These are phyloP conservation scores for Paecilomyces niveus DNA, from an alignment of 2,329 filamentous ascomycete species.

Conservation along the genomic window DNA sequence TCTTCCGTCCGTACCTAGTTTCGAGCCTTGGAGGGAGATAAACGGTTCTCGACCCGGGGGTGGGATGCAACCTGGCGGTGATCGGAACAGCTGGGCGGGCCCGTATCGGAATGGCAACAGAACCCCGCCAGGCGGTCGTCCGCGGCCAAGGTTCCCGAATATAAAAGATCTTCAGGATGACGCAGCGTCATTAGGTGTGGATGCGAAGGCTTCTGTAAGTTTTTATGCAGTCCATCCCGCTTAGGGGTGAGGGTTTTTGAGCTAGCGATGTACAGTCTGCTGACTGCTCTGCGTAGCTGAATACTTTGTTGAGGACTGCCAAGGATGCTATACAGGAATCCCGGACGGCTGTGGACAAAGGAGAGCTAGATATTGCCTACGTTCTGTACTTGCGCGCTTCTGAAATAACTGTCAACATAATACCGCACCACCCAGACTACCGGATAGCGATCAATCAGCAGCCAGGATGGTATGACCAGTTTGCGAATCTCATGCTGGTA, in stretches of 20 bases:
- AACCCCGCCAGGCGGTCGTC: slow-evolving; percentile 8
- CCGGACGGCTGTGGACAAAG: slow-evolving; percentile 21
- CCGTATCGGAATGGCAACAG: slow-evolving; percentile 17
- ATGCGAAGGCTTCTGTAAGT: slow-evolving; percentile 26
- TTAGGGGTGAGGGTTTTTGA: not conserved
- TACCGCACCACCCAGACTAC: slow-evolving; percentile 71
- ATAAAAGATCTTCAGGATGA: slow-evolving; percentile 36
- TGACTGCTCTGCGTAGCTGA: slow-evolving; percentile 22
- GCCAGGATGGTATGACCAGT: slow-evolving; percentile 42
- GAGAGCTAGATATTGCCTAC: slow-evolving; percentile 63
- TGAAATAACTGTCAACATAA: slow-evolving; percentile 67
- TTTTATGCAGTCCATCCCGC: not conserved
- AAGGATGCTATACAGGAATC: slow-evolving; percentile 29
- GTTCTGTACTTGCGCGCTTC: slow-evolving; percentile 78
- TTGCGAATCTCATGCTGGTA: slow-evolving; percentile 44
- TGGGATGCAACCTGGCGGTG: slow-evolving; percentile 20
- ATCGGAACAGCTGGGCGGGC: slow-evolving; percentile 16
- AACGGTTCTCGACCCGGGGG: slow-evolving; percentile 19
- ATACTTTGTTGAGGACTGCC: slow-evolving; percentile 26
- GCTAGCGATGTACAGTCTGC: slow-evolving; percentile 4
- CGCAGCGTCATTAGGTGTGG: slow-evolving; percentile 25
- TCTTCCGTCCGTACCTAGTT: slow-evolving; percentile 27
- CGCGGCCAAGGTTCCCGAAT: slow-evolving; percentile 26
- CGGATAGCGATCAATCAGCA: slow-evolving; percentile 54
- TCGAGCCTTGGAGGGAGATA: slow-evolving; percentile 24